A percentile compares a stretch with the other conserved stretches of the same genome.
Evolutionary conservation across 2,329 filamentous ascomycete genomes (phyloP).

Genomic region (Penicillium concentricum): DNA sequence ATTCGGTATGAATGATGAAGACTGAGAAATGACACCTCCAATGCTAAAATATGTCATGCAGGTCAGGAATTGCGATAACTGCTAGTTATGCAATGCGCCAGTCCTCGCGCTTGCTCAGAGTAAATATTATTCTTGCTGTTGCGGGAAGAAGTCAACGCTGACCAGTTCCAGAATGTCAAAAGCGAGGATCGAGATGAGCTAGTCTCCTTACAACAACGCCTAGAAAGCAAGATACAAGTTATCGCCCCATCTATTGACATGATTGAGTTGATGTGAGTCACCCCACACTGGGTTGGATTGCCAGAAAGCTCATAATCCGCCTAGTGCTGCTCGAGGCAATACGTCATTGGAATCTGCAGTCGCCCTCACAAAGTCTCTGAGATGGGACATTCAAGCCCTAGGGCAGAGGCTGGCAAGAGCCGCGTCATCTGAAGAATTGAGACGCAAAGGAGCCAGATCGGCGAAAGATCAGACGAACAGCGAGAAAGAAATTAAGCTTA

Average conservation of each 20-base stretch:
- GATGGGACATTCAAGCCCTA: conserved; percentile 77
- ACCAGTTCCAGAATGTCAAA: conserved; percentile 59
- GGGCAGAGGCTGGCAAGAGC: conserved; percentile 72
- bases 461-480: conserved; percentile 54
- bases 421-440: conserved; percentile 58
- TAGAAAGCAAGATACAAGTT: conserved; percentile 86
- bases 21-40: neutral
- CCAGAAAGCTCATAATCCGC: neutral
- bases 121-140: conserved; percentile 23
- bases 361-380: conserved; percentile 75
- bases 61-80: conserved; percentile 79
- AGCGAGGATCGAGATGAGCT: conserved; percentile 72
- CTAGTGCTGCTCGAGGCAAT: conserved; percentile 68
- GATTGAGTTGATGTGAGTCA: conserved; percentile 76
- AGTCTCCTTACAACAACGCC: conserved; percentile 65
- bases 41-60: conserved; percentile 23
- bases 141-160: conserved; percentile 2
- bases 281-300: neutral
- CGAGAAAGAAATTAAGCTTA: conserved; percentile 63
- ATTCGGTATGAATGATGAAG: conserved; percentile 55
- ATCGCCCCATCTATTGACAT: conserved; percentile 88
- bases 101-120: conserved; percentile 72
- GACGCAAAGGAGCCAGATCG: conserved; percentile 33
- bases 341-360: conserved; percentile 82
- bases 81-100: conserved; percentile 82